Evolutionary conservation across 2,329 filamentous ascomycete species (phyloP).

Genomic region (Botrytis deweyae): DNA sequence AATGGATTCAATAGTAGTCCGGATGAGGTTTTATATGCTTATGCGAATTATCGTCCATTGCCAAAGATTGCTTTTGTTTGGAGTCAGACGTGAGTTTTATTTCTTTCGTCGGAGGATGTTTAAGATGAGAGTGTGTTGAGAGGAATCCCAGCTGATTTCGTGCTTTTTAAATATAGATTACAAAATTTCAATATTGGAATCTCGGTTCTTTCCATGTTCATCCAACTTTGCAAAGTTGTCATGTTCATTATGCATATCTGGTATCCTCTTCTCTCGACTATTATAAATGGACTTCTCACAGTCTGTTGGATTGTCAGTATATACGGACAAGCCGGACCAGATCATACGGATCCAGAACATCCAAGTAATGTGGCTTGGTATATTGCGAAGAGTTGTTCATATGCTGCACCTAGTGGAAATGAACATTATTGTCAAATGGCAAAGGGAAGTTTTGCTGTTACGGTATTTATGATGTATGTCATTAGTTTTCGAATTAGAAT

Average conservation of each 20-base stretch:
- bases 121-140: not conserved
- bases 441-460: slow-evolving; percentile 64
- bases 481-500: slow-evolving; percentile 3
- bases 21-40: slow-evolving; percentile 66
- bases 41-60: slow-evolving; percentile 66
- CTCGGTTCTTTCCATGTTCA: slow-evolving; percentile 72
- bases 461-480: slow-evolving; percentile 67
- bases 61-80: slow-evolving; percentile 68
- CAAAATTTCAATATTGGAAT: slow-evolving; percentile 76
- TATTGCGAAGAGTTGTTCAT: slow-evolving; percentile 65
- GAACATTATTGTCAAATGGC: slow-evolving; percentile 65
- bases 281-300: slow-evolving; percentile 57
- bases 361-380: slow-evolving; percentile 71
- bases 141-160: slow-evolving; percentile 21
- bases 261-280: slow-evolving; percentile 62
- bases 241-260: slow-evolving; percentile 70
- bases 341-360: slow-evolving; percentile 64
- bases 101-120: not conserved
- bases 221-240: slow-evolving; percentile 69
- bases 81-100: slow-evolving; percentile 63
- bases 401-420: slow-evolving; percentile 54
- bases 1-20: slow-evolving; percentile 75
- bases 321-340: slow-evolving; percentile 70
- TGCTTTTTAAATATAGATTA: slow-evolving; percentile 49
- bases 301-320: slow-evolving; percentile 65